Conservation (phyloP, 108 stramenopile species). For the Fragilaria crotonensis region DNA sequence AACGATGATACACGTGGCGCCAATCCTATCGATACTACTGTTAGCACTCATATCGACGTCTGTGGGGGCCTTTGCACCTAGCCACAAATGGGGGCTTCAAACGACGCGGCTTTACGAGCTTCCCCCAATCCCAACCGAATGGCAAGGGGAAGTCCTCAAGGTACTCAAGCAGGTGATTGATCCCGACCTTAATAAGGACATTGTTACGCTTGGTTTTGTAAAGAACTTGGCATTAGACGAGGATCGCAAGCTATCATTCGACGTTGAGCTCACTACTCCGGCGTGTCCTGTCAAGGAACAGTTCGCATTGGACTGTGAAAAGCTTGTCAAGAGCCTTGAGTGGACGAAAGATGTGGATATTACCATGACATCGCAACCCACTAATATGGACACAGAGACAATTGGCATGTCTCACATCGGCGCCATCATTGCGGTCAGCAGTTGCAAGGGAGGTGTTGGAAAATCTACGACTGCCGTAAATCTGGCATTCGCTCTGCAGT, state of each 20-base stretch:
- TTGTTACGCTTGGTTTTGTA: slow-evolving; percentile 74
- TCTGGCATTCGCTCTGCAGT: slow-evolving; percentile 85
- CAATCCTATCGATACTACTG: too few species aligned
- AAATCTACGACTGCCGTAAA: slow-evolving; percentile 96
- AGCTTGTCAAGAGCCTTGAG: slow-evolving; percentile 37
- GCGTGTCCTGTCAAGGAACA: slow-evolving; percentile 71
- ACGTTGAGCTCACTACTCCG: slow-evolving; percentile 72
- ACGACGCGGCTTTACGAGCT: neutral
- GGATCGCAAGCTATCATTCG: slow-evolving; percentile 43
- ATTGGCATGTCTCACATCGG: slow-evolving; percentile 68
- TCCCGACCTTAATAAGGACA: slow-evolving; percentile 66
- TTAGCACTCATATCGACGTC: too few species aligned
- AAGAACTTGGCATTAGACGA: slow-evolving; percentile 55
- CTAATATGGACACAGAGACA: slow-evolving; percentile 29
- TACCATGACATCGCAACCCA: slow-evolving; percentile 56
- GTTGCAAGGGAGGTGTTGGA: slow-evolving; percentile 95
- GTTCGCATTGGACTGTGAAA: slow-evolving; percentile 52
- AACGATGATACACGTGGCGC: too few species aligned
- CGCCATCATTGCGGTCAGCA: slow-evolving; percentile 72
- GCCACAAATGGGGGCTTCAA: too few species aligned
- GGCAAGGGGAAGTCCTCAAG: slow-evolving; percentile 59
- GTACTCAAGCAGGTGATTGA: slow-evolving; percentile 58
- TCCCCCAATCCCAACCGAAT: slow-evolving; percentile 40
- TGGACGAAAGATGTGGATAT: slow-evolving; percentile 40
- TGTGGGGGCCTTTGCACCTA: too few species aligned